phyloP scores from a whole-genome alignment of 257 asterid species.

The Solanum habrochaites region DNA sequence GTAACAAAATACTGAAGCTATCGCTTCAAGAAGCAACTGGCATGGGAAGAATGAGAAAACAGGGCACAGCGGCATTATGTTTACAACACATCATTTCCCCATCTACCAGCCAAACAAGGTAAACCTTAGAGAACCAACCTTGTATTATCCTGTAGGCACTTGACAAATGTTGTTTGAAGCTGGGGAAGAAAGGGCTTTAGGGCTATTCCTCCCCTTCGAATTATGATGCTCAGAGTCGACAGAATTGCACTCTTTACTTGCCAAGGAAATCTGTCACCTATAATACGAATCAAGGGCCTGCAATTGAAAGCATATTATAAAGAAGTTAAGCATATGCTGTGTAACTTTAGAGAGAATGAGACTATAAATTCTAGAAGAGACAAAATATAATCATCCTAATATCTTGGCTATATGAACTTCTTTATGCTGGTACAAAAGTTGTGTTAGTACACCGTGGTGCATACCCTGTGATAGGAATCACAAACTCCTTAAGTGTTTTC shows the following conservation, averaged over 20 bases:
- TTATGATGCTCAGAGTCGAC: slow-evolving; percentile 80
- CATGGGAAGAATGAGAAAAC: not conserved
- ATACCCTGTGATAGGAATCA: slow-evolving; percentile 95
- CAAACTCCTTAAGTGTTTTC: slow-evolving; percentile 79
- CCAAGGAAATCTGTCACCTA: slow-evolving; percentile 99
- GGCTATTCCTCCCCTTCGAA: slow-evolving; percentile 86
- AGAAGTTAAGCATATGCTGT: not conserved
- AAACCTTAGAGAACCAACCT: slow-evolving; percentile 41
- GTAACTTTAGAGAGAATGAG: not conserved
- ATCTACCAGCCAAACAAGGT: not conserved
- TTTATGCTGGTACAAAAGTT: not conserved
- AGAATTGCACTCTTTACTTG: slow-evolving; percentile 98
- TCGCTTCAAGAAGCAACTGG: not conserved
- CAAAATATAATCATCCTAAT: not conserved
- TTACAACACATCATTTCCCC: not conserved
- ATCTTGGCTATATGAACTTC: not conserved
- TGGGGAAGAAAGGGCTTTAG: slow-evolving; percentile 98
- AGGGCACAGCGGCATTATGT: not conserved
- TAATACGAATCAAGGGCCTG: slow-evolving; percentile 96
- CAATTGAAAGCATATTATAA: slow-evolving; percentile 3
- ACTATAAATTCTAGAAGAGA: not conserved
- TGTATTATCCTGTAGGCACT: slow-evolving; percentile 92
- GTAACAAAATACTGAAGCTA: not conserved
- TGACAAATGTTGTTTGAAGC: slow-evolving; percentile 94
- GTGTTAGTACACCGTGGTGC: not conserved